Evolutionary conservation across 208 protist genomes (phyloP).

Genomic region (Leishmania amazonensis): DNA sequence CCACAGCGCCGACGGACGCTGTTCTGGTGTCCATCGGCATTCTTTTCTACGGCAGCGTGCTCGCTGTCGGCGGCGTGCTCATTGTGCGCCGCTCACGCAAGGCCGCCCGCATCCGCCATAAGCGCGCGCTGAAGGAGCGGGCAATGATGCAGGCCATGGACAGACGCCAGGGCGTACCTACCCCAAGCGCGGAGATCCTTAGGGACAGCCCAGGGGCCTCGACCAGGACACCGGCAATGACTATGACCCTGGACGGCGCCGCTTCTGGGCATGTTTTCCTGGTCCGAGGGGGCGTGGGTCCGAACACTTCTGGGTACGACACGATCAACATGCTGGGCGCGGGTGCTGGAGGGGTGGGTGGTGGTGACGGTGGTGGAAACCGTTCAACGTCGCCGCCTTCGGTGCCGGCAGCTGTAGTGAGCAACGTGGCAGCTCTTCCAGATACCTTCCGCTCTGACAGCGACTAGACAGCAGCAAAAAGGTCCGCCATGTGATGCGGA

Average conservation of each 20-base stretch:
- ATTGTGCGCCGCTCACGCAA: slow-evolving; percentile 38
- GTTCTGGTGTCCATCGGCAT: slow-evolving; percentile 42
- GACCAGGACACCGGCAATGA: not conserved
- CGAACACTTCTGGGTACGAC: not conserved
- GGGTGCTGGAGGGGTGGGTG: not conserved
- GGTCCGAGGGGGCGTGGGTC: not conserved
- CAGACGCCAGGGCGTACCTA: not conserved
- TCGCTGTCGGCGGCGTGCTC: slow-evolving; percentile 30
- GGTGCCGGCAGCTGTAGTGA: slow-evolving; percentile 29
- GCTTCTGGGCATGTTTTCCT: not conserved
- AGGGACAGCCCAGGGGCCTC: not conserved
- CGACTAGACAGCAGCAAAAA: slow-evolving; percentile 14
- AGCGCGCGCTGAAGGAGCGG: slow-evolving; percentile 28
- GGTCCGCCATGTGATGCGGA: not conserved
- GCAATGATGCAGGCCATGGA: slow-evolving; percentile 14
- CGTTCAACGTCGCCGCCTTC: not conserved
- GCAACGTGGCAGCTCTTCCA: slow-evolving; percentile 31
- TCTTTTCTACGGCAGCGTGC: slow-evolving; percentile 48
- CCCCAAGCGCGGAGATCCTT: not conserved
- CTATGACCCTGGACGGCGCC: not conserved
- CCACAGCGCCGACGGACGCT: slow-evolving; percentile 10
- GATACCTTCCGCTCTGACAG: slow-evolving; percentile 38
- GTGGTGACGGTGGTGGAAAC: not conserved
- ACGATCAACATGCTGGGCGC: not conserved
- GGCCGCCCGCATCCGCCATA: slow-evolving; percentile 33